These are phyloP conservation scores for Mycena crocata DNA, from an alignment of 768 basidiomycete genomes.

Conservation along the genomic window DNA sequence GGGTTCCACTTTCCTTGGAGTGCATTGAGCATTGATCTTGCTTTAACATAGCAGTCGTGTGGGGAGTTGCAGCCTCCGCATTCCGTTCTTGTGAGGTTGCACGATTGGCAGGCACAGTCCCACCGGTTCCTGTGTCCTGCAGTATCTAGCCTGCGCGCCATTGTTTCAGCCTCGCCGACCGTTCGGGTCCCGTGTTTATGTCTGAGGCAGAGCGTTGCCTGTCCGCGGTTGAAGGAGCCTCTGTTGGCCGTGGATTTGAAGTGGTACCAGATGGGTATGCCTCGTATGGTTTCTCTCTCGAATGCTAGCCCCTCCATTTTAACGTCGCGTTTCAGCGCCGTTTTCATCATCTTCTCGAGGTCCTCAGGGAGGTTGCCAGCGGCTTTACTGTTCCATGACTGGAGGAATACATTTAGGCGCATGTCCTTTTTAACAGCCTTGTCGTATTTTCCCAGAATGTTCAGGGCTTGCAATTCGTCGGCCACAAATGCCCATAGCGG, in stretches of 20 bases:
- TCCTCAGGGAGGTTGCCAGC: background rate
- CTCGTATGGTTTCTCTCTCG: background rate
- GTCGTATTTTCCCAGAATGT: background rate
- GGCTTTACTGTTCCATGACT: background rate
- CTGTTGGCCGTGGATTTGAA: background rate
- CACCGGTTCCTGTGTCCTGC: background rate
- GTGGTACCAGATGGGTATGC: background rate
- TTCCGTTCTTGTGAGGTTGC: background rate
- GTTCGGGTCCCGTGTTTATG: background rate
- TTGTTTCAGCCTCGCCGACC: background rate
- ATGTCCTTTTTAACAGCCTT: background rate
- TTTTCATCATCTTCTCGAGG: background rate
- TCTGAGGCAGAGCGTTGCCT: background rate
- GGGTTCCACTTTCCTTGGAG: slow-evolving; percentile 18
- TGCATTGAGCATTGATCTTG: background rate
- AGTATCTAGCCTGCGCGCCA: background rate
- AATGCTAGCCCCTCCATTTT: slow-evolving; percentile 6
- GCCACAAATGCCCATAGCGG: slow-evolving; percentile 6
- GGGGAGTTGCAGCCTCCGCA: background rate
- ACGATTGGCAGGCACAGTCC: slow-evolving; percentile 2
- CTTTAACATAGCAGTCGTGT: slow-evolving; percentile 9
- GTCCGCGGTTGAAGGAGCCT: background rate
- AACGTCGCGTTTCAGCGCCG: background rate
- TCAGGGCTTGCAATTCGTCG: background rate
- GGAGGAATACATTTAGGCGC: background rate